Evolutionary conservation across 2,329 filamentous ascomycete genomes (phyloP).

Genomic region (Ophiosphaerella herpotricha): DNA sequence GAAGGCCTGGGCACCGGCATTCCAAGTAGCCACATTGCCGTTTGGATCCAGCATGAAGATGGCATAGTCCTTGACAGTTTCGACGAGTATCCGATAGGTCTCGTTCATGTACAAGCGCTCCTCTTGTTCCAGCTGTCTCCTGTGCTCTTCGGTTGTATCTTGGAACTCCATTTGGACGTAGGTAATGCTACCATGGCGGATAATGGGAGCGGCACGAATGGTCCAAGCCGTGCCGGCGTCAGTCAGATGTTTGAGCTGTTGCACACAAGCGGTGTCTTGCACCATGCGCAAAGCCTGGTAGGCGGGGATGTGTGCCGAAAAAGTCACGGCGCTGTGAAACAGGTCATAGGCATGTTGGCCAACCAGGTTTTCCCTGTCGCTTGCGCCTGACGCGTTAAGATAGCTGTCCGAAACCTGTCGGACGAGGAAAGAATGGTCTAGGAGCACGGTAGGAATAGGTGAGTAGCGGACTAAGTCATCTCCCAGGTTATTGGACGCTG

Average conservation of each 20-base stretch:
- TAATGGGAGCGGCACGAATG: conserved; percentile 51
- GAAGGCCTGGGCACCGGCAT: conserved; percentile 59
- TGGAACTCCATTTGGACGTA: conserved; percentile 52
- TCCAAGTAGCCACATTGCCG: conserved; percentile 64
- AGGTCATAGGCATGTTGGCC: conserved; percentile 49
- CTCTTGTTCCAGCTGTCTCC: conserved; percentile 46
- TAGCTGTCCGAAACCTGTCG: conserved; percentile 52
- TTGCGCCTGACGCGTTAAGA: conserved; percentile 37
- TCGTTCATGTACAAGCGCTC: conserved; percentile 55
- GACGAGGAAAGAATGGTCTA: conserved; percentile 59
- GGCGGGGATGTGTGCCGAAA: conserved; percentile 43
- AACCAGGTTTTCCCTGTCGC: conserved; percentile 42
- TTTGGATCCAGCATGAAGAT: conserved; percentile 65
- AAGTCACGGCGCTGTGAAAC: conserved; percentile 38
- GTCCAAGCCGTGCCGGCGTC: conserved; percentile 33
- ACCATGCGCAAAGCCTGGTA: conserved; percentile 47
- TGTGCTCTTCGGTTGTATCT: conserved; percentile 42
- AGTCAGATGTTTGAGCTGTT: conserved; percentile 42
- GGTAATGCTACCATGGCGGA: conserved; percentile 45
- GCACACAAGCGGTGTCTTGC: conserved; percentile 40
- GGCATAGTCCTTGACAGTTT: conserved; percentile 65
- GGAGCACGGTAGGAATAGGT: conserved; percentile 45
- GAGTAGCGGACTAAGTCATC: conserved; percentile 44
- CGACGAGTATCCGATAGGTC: conserved; percentile 64
- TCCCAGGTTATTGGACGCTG: conserved; percentile 10